A percentile compares a stretch with the other conserved stretches of the same genome.
Conservation (phyloP, 2,329 filamentous ascomycete genomes). For the Talaromyces atroroseus region DNA sequence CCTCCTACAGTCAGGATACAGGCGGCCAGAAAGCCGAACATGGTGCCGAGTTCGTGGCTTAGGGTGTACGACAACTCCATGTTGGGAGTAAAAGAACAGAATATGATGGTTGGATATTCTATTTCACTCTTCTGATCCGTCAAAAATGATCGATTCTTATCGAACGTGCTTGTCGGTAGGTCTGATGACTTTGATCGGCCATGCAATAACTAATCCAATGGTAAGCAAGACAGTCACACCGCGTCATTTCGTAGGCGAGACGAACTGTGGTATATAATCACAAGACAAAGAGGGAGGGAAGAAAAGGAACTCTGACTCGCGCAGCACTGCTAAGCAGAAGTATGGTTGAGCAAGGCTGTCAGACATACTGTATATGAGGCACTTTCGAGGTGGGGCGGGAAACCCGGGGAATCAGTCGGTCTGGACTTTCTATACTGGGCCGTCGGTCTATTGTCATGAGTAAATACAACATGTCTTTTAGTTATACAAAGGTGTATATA, state of each 20-base stretch:
- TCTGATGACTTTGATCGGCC: background rate
- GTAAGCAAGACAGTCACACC: background rate
- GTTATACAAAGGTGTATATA: too few relatives aligned
- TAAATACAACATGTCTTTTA: too few relatives aligned
- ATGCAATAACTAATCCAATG: background rate
- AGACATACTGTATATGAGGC: background rate
- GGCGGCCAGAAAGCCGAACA: conserved; percentile 34
- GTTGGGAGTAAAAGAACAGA: background rate
- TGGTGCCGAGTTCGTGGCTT: conserved; percentile 33
- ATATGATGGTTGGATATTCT: too few relatives aligned
- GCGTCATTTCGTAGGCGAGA: background rate
- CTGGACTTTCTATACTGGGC: too few relatives aligned
- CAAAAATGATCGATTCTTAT: too few relatives aligned
- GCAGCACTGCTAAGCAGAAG: too few relatives aligned
- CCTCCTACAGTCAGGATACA: conserved; percentile 28
- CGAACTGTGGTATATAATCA: background rate
- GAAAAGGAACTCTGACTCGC: too few relatives aligned
- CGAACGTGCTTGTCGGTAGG: too few relatives aligned
- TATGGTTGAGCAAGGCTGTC: too few relatives aligned
- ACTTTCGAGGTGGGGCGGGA: background rate
- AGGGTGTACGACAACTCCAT: conserved; percentile 19
- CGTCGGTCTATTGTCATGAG: too few relatives aligned
- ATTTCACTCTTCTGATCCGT: too few relatives aligned
- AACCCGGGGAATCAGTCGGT: too few relatives aligned
- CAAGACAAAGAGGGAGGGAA: background rate